phyloP scores from a whole-genome alignment of 2,329 filamentous ascomycete species.

The Phyllosticta paracitricarpa region DNA sequence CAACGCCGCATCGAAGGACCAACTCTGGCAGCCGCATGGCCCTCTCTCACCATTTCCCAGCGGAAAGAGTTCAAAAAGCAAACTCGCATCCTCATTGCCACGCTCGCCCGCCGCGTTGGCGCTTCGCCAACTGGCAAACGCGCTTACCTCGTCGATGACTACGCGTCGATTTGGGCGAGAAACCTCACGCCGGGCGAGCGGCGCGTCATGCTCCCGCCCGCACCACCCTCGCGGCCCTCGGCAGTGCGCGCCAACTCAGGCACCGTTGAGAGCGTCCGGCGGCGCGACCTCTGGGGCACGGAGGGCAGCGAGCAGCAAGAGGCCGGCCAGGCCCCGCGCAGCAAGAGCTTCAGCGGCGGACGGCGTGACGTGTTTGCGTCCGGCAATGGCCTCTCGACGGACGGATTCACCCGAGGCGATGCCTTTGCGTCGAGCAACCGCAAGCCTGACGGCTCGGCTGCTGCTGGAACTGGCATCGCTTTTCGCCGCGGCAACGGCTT shows the following conservation, averaged over 20 bases:
- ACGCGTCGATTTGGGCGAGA: constrained; percentile 4
- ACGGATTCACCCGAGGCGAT: neutral
- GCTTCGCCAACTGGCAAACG: neutral
- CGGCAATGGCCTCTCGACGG: neutral
- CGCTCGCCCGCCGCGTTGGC: neutral
- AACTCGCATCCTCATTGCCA: constrained; percentile 15
- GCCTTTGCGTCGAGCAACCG: neutral
- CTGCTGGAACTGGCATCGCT: neutral
- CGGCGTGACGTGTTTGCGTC: neutral
- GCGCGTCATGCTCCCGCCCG: neutral
- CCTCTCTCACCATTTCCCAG: constrained; percentile 25
- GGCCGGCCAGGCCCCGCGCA: neutral
- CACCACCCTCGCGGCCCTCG: neutral
- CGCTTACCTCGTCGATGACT: constrained; percentile 2
- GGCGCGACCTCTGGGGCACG: neutral
- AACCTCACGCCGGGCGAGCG: constrained; percentile 3
- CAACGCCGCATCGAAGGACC: constrained; percentile 33
- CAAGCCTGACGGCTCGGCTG: neutral
- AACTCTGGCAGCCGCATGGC: constrained; percentile 27
- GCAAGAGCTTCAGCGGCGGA: neutral
- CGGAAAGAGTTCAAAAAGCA: constrained; percentile 28
- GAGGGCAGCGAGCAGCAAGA: neutral
- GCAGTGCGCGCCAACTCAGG: neutral
- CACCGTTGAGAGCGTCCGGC: neutral
- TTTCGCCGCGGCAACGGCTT: neutral